A percentile compares a stretch with the other conserved stretches of the same genome.
Evolutionary conservation across 345 rosid genomes (phyloP).

Genomic region (Moringa oleifera): DNA sequence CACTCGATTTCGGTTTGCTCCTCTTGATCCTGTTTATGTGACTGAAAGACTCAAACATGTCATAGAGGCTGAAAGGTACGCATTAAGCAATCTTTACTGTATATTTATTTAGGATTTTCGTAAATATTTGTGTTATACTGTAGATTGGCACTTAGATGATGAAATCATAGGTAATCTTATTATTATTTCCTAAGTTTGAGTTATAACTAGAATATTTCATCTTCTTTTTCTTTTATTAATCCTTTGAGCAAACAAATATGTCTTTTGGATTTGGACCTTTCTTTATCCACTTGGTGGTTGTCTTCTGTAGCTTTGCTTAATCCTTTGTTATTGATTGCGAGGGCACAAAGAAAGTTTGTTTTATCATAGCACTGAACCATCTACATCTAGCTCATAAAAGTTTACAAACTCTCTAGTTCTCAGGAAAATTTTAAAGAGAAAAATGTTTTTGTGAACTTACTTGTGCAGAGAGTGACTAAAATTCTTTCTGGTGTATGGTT

Average conservation of each 20-base stretch:
- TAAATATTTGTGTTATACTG: neutral
- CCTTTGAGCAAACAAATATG: neutral
- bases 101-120: neutral
- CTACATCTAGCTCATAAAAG: neutral
- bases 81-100: neutral
- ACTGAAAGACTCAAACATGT: conserved; percentile 82
- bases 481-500: too few relatives aligned
- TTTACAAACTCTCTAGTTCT: neutral
- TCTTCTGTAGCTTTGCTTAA: neutral
- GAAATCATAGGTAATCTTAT: neutral
- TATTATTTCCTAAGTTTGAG: too few relatives aligned
- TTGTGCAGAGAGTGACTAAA: too few relatives aligned
- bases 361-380: too few relatives aligned
- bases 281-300: neutral
- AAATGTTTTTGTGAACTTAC: too few relatives aligned
- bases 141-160: neutral
- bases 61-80: conserved; percentile 72
- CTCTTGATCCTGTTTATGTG: conserved; percentile 74
- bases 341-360: too few relatives aligned
- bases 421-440: neutral
- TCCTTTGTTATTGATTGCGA: neutral
- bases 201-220: neutral
- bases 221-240: too few relatives aligned
- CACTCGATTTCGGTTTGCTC: conserved; percentile 93
- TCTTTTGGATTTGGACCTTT: neutral